Evolutionary conservation across 352 stramenopile species (phyloP), one percentile per base, ranked within the genome.

Genomic region (Globisporangium polare): DNA sequence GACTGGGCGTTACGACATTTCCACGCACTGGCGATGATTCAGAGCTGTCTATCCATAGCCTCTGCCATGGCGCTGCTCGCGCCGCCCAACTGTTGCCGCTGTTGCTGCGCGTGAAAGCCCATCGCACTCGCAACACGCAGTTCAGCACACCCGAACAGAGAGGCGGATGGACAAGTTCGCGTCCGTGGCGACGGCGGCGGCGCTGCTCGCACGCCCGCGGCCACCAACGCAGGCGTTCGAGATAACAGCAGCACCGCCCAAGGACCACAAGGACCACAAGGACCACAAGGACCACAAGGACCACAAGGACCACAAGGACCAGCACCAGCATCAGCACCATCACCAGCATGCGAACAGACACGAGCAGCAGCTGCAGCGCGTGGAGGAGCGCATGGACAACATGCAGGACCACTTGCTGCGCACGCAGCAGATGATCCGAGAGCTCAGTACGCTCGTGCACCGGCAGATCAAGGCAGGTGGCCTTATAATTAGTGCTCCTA

Each of bases 371-470:
- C 51, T 77, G 18, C 41, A 64, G 12, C 62, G 52, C 1, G 53
- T 90, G 5, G 81, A 90, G 53, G 60, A 70, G 6, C 70, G 75
- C 17, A 72, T 88, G 18, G 53, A 67, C 9, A 50, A 68, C n/a
- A 65, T 90, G 51, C 73, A 86, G 46, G 47, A 52, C 5, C 75
- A 86, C 18, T 61, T 80, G 9, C 37, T 68, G 8, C 58, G 57
- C 4, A 83, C 78, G 15, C 76, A 89, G 54, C 52, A 65, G 45
- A 85, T 83, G 78, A 71, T 90, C 22, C 69, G 67, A 2, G 71
- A 83, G 5, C 60, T 90, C 35, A 82, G 41, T n/a, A 35, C 63
- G 6, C 46, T 80, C 4, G 55, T 89, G n/a, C 58, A 83, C 29
- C 72, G 72, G n/a, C 80, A 86, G 55, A 51, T 84, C 51, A 72